These are phyloP conservation scores for Emergomyces orientalis DNA, from an alignment of 2,329 filamentous ascomycete species.

Conservation along the genomic window DNA sequence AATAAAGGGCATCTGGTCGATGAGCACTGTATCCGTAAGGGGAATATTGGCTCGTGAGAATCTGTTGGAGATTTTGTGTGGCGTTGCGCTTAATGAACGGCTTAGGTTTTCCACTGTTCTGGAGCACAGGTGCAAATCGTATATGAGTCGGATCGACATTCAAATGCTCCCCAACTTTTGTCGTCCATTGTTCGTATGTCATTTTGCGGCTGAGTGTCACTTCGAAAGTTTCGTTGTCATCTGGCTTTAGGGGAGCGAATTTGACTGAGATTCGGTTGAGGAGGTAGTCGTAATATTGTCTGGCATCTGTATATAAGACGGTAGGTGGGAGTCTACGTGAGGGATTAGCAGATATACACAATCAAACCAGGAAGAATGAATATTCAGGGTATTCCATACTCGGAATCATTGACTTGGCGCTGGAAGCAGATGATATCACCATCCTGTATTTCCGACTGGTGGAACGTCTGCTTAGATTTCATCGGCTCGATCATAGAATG, in stretches of 20 bases:
- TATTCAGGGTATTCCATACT: conserved; percentile 16
- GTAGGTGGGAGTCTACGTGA: conserved; percentile 25
- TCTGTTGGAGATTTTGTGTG: conserved; percentile 64
- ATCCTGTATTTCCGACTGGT: conserved; percentile 88
- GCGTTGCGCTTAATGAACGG: conserved; percentile 62
- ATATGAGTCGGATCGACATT: conserved; percentile 74
- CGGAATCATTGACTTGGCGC: conserved; percentile 43
- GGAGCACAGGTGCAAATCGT: conserved; percentile 80
- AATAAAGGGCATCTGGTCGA: conserved; percentile 71
- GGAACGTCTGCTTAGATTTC: conserved; percentile 81
- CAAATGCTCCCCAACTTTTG: conserved; percentile 71
- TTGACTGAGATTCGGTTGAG: conserved; percentile 70
- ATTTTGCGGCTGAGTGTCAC: conserved; percentile 79
- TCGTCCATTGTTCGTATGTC: conserved; percentile 75
- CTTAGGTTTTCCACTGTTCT: conserved; percentile 67
- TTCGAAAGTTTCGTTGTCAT: conserved; percentile 57
- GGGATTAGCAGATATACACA: neutral
- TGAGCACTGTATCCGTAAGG: conserved; percentile 62
- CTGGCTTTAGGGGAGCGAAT: conserved; percentile 56
- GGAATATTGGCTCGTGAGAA: conserved; percentile 66
- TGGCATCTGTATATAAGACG: conserved; percentile 56
- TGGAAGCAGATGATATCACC: conserved; percentile 97
- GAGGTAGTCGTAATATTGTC: conserved; percentile 87
- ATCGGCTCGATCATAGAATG: conserved; percentile 93
- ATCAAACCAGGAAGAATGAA: neutral